Evolutionary conservation across 768 basidiomycete species (phyloP).

Genomic region (Termitomyces sp.): DNA sequence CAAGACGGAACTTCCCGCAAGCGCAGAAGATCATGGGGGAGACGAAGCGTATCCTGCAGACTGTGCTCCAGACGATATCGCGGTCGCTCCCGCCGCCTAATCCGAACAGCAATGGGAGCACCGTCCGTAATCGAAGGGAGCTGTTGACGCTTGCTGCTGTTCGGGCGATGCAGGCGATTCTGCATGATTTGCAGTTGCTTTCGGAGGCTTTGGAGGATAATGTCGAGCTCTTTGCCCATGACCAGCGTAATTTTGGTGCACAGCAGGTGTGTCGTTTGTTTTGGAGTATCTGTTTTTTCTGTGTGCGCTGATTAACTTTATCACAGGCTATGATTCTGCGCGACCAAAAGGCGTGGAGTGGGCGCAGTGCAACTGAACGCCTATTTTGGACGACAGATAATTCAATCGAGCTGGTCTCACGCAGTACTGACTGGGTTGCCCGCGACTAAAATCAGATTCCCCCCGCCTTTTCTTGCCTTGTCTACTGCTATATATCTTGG

Average conservation of each 20-base stretch:
- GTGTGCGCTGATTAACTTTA: background rate
- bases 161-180: conserved; percentile 75
- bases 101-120: conserved; percentile 27
- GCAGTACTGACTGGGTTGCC: conserved; percentile 84
- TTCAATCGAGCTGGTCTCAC: conserved; percentile 79
- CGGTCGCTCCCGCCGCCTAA: conserved; percentile 61
- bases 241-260: conserved; percentile 93
- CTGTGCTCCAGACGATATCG: conserved; percentile 81
- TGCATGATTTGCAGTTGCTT: conserved; percentile 83
- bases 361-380: conserved; percentile 84
- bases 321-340: conserved; percentile 89
- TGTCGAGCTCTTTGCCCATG: conserved; percentile 86
- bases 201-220: conserved; percentile 89
- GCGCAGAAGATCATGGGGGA: conserved; percentile 88
- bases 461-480: background rate
- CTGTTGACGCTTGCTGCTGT: conserved; percentile 66
- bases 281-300: background rate
- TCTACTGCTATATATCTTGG: conserved; percentile 11
- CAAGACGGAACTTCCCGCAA: conserved; percentile 84
- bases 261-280: conserved; percentile 67
- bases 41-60: conserved; percentile 89
- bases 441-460: conserved; percentile 41
- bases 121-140: conserved; percentile 76
- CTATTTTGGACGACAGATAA: conserved; percentile 92
- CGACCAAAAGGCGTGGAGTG: conserved; percentile 95